Percentiles rank a stretch among this genome's conserved stretches.
Evolutionary conservation across 2,329 filamentous ascomycete genomes (phyloP).

Genomic region (Fusarium burgessii): DNA sequence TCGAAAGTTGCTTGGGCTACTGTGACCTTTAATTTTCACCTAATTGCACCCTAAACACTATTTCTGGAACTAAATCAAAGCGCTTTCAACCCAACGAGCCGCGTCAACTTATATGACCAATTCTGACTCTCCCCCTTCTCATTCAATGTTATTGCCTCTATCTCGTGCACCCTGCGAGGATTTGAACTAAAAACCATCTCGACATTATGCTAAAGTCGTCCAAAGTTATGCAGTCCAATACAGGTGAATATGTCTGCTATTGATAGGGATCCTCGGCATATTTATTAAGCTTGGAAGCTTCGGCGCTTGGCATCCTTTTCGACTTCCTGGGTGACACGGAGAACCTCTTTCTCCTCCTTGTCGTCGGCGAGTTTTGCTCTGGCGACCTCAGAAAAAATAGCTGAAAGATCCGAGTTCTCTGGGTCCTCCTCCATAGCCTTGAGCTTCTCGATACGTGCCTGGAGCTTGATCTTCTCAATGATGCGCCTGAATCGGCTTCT

Average conservation of each 20-base stretch:
- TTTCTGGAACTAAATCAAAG: conserved; percentile 22
- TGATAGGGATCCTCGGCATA: background rate
- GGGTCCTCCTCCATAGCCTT: conserved; percentile 90
- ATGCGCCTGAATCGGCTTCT: conserved; percentile 91
- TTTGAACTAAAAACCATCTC: background rate
- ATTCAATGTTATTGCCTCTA: background rate
- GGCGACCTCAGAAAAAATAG: conserved; percentile 90
- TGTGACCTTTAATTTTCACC: conserved; percentile 4
- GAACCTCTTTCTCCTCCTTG: conserved; percentile 81
- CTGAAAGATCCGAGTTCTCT: conserved; percentile 73
- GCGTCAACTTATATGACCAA: conserved; percentile 1
- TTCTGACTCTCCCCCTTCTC: background rate
- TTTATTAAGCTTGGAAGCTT: conserved; percentile 42
- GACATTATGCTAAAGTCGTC: background rate
- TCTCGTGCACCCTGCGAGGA: background rate
- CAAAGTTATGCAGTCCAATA: background rate
- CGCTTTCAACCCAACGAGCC: conserved; percentile 20
- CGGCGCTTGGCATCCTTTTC: conserved; percentile 61
- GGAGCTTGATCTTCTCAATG: conserved; percentile 95
- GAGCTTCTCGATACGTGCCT: conserved; percentile 94
- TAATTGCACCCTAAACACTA: background rate
- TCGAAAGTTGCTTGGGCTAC: conserved; percentile 3
- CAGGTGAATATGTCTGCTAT: background rate
- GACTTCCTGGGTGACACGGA: conserved; percentile 72
- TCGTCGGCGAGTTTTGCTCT: conserved; percentile 88